Evolutionary conservation across 805 yeast species (phyloP).

Genomic region (Wickerhamomyces chambardii): DNA sequence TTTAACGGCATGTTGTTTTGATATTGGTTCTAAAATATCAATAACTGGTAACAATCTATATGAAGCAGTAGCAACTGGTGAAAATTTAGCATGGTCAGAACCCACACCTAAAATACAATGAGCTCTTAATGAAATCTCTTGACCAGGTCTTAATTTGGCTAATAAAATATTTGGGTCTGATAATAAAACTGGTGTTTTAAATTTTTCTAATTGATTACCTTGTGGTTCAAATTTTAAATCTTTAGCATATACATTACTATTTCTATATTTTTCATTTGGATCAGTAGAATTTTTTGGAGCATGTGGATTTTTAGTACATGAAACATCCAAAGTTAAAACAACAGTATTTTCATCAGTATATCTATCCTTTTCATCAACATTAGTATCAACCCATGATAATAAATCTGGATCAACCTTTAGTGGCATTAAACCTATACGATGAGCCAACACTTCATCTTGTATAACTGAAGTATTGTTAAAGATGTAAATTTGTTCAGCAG

Average conservation of each 20-base stretch:
- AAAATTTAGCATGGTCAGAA: conserved; percentile 92
- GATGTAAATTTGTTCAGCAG: conserved; percentile 85
- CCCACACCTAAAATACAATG: conserved; percentile 92
- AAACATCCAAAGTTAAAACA: conserved; percentile 70
- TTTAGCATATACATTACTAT: conserved; percentile 80
- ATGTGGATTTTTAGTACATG: conserved; percentile 79
- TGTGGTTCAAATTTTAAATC: conserved; percentile 89
- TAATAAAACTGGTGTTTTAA: conserved; percentile 65
- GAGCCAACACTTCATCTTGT: conserved; percentile 95
- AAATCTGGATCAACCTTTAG: conserved; percentile 85
- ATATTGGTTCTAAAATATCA: conserved; percentile 63
- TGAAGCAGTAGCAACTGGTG: conserved; percentile 96
- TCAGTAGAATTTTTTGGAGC: conserved; percentile 73
- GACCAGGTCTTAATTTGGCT: conserved; percentile 95
- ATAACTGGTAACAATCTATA: conserved; percentile 89
- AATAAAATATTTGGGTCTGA: conserved; percentile 83
- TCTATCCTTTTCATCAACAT: conserved; percentile 54
- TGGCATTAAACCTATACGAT: conserved; percentile 89
- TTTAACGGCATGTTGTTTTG: conserved; percentile 66
- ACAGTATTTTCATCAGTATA: conserved; percentile 87
- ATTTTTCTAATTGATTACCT: conserved; percentile 72
- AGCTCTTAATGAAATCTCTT: conserved; percentile 83
- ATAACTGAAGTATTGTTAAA: conserved; percentile 94
- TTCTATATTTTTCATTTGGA: conserved; percentile 76
- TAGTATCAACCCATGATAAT: conserved; percentile 72